Base-by-base conservation (phyloP, 78 protist species). In the Bodo saltans region DNA sequence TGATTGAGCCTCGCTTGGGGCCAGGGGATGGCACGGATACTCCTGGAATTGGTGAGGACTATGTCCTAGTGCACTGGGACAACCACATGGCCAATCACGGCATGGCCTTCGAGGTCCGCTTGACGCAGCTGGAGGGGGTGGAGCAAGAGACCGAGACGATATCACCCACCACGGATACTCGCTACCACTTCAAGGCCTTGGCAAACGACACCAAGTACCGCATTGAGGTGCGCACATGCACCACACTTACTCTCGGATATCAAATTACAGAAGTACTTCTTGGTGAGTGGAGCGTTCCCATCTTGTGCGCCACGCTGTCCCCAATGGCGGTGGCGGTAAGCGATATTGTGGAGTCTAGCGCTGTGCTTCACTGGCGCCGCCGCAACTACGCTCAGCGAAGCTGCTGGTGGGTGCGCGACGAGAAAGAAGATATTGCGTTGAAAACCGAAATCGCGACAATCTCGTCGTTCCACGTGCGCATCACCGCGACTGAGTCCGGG, bases 1-100 rank as follows among this genome's bases (percentile, higher is more conserved):
- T 47, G n/a, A 47, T 47, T 17, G 60, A 47, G n/a, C 60, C 60
- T 23, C n/a, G n/a, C n/a, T 17, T 47, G n/a, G 60, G 60, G 17
- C 60, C 60, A 23, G 60, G 60, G 8, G 60, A 47, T 17, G 60
- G 60, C 60, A 47, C n/a, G 8, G 60, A 47, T 17, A 47, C 60
- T 8, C 60, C 60, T 23, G 81, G 81, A 25, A 12, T 76, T 3
- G 81, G 81, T 11, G 81, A 76, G 25, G 81, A 76, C 69, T 76
- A 42, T 38, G 8, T 76, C 69, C 8, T 76, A 25, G 34, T 76
- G 37, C 35, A 76, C 69, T 76, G 81, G 81, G 53, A 39, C 41
- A 3, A 38, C 37, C 42, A 28, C 52, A 25, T 38, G 28, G 75
- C 12, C 8, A 76, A 8, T 11, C 1, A 76, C 70, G 37, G 60